Base-by-base conservation (phyloP, 345 rosid genomes). In the Gossypium ekmanianum region DNA sequence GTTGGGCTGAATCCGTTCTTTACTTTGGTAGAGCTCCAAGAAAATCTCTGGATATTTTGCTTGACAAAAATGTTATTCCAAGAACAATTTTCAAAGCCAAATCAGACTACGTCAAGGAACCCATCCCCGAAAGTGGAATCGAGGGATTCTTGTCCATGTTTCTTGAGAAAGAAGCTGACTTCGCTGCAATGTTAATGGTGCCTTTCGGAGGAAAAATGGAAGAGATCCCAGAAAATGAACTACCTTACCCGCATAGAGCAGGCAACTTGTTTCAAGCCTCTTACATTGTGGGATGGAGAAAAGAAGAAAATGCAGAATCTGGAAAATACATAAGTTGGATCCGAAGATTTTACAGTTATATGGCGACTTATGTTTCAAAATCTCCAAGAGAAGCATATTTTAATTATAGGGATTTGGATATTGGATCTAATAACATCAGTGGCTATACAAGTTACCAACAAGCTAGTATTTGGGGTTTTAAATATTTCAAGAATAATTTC, bases 231-330 rank as follows among this genome's bases (percentile, higher is more conserved):
- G 72, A 68, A 7, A 20, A 34, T 22, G 41, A 7, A 47, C 7
- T 11, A 22, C 72, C 72, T 2, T 68, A 47, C 41, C 72, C 72
- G 3, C 72, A 68, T 11, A 47, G 72, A 47, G 72, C 72, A 11
- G 72, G 72, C 9, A 47, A 68, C 72, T 18, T 68, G 41, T 47
- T 5, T 57, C 29, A 43, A 20, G 39, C n/a, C 55, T 44, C 34
- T 12, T 67, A 67, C 17, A 0, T 22, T 9, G 34, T 43, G n/a
- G 26, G 3, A 2, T 67, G 71, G 71, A 2, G 2, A 18, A 13
- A 67, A 11, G 55, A 48, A 44, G 55, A 48, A 18, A 41, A 43
- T 24, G 1, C 34, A 43, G n/a, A 67, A 18, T 18, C 55, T 3
- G n/a, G 11, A 10, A 44, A 14, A 8, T 48, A 44, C 71, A 45